Evolutionary conservation across 305 asterid species (phyloP).

Genomic region (Fraxinus angustifolia): DNA sequence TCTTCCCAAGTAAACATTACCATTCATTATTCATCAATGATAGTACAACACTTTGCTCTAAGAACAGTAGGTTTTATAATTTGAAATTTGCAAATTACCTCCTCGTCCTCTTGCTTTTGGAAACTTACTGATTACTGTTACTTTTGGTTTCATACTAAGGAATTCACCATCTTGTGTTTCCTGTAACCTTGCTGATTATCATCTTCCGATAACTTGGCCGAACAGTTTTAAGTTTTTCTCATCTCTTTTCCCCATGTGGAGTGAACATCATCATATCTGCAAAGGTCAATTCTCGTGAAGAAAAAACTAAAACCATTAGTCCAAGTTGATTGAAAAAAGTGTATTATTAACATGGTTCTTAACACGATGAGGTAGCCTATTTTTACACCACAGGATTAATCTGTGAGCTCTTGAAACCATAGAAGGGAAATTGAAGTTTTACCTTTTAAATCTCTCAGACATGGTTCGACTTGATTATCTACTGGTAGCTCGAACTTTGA

Average conservation of each 20-base stretch:
- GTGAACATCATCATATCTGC: not conserved
- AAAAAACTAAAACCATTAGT: not conserved
- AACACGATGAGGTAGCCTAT: not conserved
- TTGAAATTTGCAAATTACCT: not conserved
- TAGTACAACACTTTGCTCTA: not conserved
- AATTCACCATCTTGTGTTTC: not conserved
- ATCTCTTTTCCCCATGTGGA: not conserved
- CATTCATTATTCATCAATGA: not conserved
- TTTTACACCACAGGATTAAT: not conserved
- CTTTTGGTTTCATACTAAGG: not conserved
- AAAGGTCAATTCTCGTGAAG: not conserved
- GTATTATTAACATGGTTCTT: not conserved
- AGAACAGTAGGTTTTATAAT: not conserved
- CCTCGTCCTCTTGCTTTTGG: not conserved
- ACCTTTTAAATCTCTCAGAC: not conserved
- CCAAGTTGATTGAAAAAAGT: not conserved
- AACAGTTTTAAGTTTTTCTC: not conserved
- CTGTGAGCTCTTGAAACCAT: not conserved
- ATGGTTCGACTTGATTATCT: constrained; percentile 4
- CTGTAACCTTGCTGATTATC: not conserved
- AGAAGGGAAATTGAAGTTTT: not conserved
- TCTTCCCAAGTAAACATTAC: not conserved
- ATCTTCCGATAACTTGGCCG: not conserved
- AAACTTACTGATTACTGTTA: not conserved
- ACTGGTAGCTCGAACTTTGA: not conserved